These are phyloP conservation scores for Candida ficus DNA, from an alignment of 805 yeast species.

Conservation along the genomic window DNA sequence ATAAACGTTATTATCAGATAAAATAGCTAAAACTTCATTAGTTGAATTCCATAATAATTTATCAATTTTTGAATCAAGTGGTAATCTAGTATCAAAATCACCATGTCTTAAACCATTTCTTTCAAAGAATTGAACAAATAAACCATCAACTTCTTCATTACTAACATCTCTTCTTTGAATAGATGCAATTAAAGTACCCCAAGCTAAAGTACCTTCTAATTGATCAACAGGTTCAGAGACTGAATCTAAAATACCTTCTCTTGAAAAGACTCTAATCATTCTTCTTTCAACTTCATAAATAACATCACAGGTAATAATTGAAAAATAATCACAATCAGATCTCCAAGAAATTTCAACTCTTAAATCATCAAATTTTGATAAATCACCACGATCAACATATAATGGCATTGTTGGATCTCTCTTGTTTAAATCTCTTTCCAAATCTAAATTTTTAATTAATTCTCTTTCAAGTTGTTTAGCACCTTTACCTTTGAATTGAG, in stretches of 20 bases:
- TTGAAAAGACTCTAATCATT: constrained; percentile 73
- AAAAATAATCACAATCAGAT: constrained; percentile 86
- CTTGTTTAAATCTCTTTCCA: constrained; percentile 58
- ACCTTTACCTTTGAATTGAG: constrained; percentile 95
- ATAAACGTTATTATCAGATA: constrained; percentile 58
- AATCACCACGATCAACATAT: constrained; percentile 61
- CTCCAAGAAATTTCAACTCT: constrained; percentile 74
- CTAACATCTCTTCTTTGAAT: constrained; percentile 52
- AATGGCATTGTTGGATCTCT: constrained; percentile 88
- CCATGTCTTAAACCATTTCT: constrained; percentile 91
- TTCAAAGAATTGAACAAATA: constrained; percentile 73
- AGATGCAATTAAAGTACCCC: constrained; percentile 89
- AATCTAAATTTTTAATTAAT: constrained; percentile 47
- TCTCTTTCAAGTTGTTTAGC: constrained; percentile 73
- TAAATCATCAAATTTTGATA: constrained; percentile 50
- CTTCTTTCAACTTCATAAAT: constrained; percentile 47
- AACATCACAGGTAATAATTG: constrained; percentile 54
- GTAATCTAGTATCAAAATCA: constrained; percentile 66
- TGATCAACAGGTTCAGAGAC: constrained; percentile 89
- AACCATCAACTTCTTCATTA: constrained; percentile 42
- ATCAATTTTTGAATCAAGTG: constrained; percentile 43
- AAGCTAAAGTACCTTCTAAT: constrained; percentile 64
- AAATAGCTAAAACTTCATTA: constrained; percentile 73
- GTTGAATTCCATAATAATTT: constrained; percentile 74
- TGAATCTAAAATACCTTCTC: constrained; percentile 74